Percentiles rank a stretch among this genome's conserved stretches.
These are phyloP conservation scores for Diutina scorzettiae DNA, from an alignment of 1,139 yeast species.

Conservation along the genomic window DNA sequence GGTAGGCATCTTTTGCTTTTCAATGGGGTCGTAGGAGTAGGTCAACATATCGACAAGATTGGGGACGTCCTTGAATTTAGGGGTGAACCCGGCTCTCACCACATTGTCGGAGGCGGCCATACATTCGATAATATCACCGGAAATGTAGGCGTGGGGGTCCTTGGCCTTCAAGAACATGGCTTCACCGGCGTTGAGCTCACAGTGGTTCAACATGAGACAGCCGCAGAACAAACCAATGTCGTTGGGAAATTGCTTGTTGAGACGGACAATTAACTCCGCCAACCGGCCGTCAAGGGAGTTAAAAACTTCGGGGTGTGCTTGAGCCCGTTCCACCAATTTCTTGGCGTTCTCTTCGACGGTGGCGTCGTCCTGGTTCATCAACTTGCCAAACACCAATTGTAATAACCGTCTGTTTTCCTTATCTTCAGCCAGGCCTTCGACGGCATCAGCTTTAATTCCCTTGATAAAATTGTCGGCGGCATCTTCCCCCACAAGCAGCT, in stretches of 20 bases:
- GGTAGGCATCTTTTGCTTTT: conserved; percentile 83
- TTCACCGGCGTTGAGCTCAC: conserved; percentile 75
- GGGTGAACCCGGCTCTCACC: conserved; percentile 97
- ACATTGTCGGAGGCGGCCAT: conserved; percentile 99
- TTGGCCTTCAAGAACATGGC: conserved; percentile 95
- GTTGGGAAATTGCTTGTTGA: conserved; percentile 79
- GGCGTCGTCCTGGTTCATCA: conserved; percentile 66
- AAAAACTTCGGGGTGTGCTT: conserved; percentile 35
- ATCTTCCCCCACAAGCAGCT: conserved; percentile 55
- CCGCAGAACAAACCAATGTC: conserved; percentile 97
- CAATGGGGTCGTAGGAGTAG: conserved; percentile 78
- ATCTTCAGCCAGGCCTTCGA: conserved; percentile 35
- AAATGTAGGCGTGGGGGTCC: conserved; percentile 95
- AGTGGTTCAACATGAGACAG: conserved; percentile 82
- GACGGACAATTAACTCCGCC: conserved; percentile 60
- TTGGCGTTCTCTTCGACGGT: conserved; percentile 43
- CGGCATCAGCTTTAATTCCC: conserved; percentile 36
- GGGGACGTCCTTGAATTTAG: conserved; percentile 90
- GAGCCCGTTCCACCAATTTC: conserved; percentile 51
- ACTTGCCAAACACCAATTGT: conserved; percentile 62
- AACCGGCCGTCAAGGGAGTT: conserved; percentile 35
- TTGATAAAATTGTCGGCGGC: conserved; percentile 38
- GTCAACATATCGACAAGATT: conserved; percentile 87
- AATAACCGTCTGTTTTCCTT: conserved; percentile 46
- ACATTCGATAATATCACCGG: conserved; percentile 96